phyloP scores from a whole-genome alignment of 2,329 filamentous ascomycete genomes.

The Aspergillus flavus region DNA sequence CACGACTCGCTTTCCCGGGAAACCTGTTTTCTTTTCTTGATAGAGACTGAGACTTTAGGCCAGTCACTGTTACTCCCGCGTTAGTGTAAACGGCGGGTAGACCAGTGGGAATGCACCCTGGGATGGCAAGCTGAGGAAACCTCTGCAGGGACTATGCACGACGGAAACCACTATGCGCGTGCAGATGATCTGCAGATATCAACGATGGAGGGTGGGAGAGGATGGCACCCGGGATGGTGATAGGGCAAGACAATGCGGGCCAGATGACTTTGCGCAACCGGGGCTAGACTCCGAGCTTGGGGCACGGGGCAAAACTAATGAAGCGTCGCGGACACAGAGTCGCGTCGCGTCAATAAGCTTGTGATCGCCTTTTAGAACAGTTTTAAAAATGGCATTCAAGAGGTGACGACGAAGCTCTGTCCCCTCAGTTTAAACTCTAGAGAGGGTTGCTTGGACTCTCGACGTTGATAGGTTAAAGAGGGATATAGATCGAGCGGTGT shows the following conservation, averaged over 20 bases:
- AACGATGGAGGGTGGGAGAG: constrained; percentile 26
- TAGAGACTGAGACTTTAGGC: not conserved
- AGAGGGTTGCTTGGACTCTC: not conserved
- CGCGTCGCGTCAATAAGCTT: constrained; percentile 21
- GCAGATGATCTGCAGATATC: constrained; percentile 54
- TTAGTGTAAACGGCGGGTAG: constrained; percentile 15
- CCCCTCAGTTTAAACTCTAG: not conserved
- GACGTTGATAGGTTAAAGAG: not conserved
- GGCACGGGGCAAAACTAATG: constrained; percentile 20
- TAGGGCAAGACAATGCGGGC: constrained; percentile 29
- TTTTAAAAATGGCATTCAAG: not conserved
- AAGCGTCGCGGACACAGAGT: constrained; percentile 14
- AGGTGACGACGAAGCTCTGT: not conserved
- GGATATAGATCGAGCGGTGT: constrained; percentile 8
- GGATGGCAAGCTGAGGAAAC: constrained; percentile 25
- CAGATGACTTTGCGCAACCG: constrained; percentile 39
- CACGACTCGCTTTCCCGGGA: constrained; percentile 11
- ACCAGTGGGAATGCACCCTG: constrained; percentile 18
- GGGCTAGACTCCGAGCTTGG: constrained; percentile 27
- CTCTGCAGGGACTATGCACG: constrained; percentile 50
- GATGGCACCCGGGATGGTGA: constrained; percentile 20
- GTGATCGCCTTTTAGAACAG: constrained; percentile 21
- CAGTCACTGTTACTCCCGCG: constrained; percentile 16
- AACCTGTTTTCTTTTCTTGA: not conserved
- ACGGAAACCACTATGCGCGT: constrained; percentile 42